These are phyloP conservation scores for Penicillium sclerotiorum DNA, from an alignment of 2,329 filamentous ascomycete genomes.

Conservation along the genomic window DNA sequence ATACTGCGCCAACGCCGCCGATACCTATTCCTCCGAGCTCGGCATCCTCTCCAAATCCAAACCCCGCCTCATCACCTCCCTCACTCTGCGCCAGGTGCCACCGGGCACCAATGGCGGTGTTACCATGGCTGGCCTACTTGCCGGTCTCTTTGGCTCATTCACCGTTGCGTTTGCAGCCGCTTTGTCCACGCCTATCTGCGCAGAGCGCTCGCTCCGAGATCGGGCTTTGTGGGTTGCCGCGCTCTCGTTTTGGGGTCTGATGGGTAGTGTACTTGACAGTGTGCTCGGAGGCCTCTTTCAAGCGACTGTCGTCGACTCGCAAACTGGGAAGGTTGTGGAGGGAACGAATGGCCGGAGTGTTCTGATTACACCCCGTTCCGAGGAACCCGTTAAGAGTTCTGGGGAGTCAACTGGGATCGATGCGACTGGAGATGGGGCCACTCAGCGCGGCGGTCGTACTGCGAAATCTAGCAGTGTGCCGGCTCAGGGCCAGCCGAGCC, in stretches of 20 bases:
- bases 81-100: conserved; percentile 74
- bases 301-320: conserved; percentile 79
- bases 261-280: conserved; percentile 85
- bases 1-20: conserved; percentile 88
- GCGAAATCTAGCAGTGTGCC: too few species aligned
- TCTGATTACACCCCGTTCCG: conserved; percentile 39
- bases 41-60: conserved; percentile 78
- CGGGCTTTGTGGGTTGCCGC: conserved; percentile 53
- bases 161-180: conserved; percentile 69
- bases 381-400: conserved; percentile 19
- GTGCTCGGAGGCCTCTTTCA: conserved; percentile 83
- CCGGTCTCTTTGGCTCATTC: conserved; percentile 73
- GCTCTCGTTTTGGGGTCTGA: conserved; percentile 70
- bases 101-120: conserved; percentile 94
- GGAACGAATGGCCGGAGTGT: conserved; percentile 70
- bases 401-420: conserved; percentile 23
- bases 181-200: conserved; percentile 70
- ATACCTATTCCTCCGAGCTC: conserved; percentile 94
- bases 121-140: conserved; percentile 70
- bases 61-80: conserved; percentile 85
- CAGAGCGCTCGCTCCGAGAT: conserved; percentile 51
- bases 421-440: conserved; percentile 34
- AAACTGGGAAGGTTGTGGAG: conserved; percentile 85
- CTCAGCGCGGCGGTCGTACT: conserved; percentile 22
- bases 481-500: conserved; percentile 55